Conservation (phyloP, 352 stramenopile species). For the Globisporangium solare region DNA sequence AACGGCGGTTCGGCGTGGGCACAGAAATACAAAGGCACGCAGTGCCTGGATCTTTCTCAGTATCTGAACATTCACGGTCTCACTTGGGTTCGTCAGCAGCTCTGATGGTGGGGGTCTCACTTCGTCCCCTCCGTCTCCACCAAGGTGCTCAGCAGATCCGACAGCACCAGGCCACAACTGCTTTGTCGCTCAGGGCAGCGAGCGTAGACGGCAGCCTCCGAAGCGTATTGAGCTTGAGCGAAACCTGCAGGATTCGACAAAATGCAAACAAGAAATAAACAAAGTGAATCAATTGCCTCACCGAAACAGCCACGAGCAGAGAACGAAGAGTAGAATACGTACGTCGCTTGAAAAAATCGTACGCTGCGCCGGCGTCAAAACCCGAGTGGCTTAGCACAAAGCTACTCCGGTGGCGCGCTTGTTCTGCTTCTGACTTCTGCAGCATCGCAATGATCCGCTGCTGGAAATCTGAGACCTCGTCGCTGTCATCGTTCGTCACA, state of each 20-base stretch:
- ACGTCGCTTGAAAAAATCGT: constrained; percentile 73
- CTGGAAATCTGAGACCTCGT: constrained; percentile 39
- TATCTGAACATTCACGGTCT: too few relatives aligned
- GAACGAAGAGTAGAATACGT: constrained; percentile 18
- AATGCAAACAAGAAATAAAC: not conserved
- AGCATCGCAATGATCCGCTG: constrained; percentile 50
- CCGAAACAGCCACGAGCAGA: too few relatives aligned
- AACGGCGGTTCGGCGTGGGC: not conserved
- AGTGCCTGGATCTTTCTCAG: too few relatives aligned
- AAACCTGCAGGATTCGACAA: constrained; percentile 18
- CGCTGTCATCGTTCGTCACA: not conserved
- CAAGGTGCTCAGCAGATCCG: constrained; percentile 4
- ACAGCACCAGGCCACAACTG: constrained; percentile 1
- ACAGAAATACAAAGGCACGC: too few relatives aligned
- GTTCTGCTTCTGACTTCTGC: constrained; percentile 40
- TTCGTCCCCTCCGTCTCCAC: not conserved
- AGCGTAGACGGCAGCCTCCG: constrained; percentile 19
- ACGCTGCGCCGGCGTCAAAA: constrained; percentile 51
- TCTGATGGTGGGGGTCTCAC: not conserved
- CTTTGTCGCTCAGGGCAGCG: constrained; percentile 13
- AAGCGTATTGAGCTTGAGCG: constrained; percentile 15
- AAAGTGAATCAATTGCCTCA: too few relatives aligned
- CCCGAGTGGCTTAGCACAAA: constrained; percentile 40
- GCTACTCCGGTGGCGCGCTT: constrained; percentile 36
- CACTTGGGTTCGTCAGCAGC: not conserved